phyloP scores from a whole-genome alignment of 2,329 filamentous ascomycete genomes.

The Neopestalotiopsis sp. region DNA sequence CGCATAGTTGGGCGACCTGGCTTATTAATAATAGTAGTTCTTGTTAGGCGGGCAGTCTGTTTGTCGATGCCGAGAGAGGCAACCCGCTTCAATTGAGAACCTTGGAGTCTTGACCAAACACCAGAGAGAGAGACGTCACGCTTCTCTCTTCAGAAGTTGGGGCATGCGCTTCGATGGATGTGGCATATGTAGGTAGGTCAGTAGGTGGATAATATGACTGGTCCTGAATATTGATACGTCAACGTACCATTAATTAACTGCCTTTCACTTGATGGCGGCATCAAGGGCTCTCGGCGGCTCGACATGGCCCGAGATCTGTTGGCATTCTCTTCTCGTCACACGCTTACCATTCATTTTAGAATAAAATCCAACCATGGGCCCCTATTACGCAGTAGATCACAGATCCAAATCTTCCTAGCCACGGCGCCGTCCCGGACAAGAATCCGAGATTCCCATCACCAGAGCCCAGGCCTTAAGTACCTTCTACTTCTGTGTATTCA shows the following conservation, averaged over 20 bases:
- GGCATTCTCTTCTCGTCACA: background rate
- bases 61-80: too few species aligned
- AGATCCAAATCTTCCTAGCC: constrained; percentile 10
- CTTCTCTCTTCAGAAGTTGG: too few species aligned
- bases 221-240: background rate
- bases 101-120: too few species aligned
- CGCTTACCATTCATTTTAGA: background rate
- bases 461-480: constrained; percentile 2
- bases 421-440: background rate
- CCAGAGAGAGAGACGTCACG: too few species aligned
- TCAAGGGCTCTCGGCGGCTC: constrained; percentile 7
- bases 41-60: too few species aligned
- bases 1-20: too few species aligned
- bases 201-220: background rate
- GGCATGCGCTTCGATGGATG: too few species aligned
- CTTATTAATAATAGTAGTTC: too few species aligned
- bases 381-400: constrained; percentile 4
- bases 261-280: background rate
- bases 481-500: constrained; percentile 16
- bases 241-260: background rate
- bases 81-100: too few species aligned
- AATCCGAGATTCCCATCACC: background rate
- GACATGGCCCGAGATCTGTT: constrained; percentile 1
- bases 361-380: background rate
- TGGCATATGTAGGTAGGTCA: background rate